Evolutionary conservation across 345 rosid genomes (phyloP), one percentile per base, ranked within the genome.

Genomic region (Mercurialis annua): DNA sequence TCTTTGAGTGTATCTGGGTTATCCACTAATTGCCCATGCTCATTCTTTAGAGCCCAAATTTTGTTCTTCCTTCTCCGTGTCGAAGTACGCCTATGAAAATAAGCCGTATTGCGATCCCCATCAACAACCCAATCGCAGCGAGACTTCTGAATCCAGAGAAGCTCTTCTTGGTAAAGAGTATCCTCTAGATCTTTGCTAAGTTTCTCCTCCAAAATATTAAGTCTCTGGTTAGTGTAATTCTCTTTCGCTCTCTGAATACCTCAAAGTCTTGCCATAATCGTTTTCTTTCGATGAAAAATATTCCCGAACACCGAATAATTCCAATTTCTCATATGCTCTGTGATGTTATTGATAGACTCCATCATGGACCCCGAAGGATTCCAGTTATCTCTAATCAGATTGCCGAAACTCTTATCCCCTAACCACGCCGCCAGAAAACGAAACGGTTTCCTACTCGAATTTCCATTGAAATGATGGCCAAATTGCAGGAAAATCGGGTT

Each of bases 141-240:
- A 14, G 49, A 46, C 1, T 46, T 46, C 5, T 46, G 49, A 0
- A 8, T 10, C 49, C 49, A 46, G 5, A 46, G 1, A 1, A 46
- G 14, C 1, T 46, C 49, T 11, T 46, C 49, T 5, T 4, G 10
- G 1, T 12, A 14, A 14, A 46, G 49, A 12, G 18, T 1, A 0
- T 7, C 5, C 0, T 46, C 49, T 1, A 46, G 49, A 2, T 46
- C 18, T 10, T 11, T 44, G 0, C 6, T 6, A 1, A 44, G 10
- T 11, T 44, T 44, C 0, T 12, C 16, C 17, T 44, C 48, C 0
- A 44, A 3, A 12, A 0, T 6, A 2, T 1, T 0, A 4, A 44
- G 16, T 0, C 17, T 4, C 0, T 15, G 48, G 14, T 2, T 9
- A 3, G 2, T 1, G 0, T 10, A 0, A 2, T 8, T 10, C 2